Evolutionary conservation across 2,329 filamentous ascomycete species (phyloP).

Genomic region (Aspergillus sp.): DNA sequence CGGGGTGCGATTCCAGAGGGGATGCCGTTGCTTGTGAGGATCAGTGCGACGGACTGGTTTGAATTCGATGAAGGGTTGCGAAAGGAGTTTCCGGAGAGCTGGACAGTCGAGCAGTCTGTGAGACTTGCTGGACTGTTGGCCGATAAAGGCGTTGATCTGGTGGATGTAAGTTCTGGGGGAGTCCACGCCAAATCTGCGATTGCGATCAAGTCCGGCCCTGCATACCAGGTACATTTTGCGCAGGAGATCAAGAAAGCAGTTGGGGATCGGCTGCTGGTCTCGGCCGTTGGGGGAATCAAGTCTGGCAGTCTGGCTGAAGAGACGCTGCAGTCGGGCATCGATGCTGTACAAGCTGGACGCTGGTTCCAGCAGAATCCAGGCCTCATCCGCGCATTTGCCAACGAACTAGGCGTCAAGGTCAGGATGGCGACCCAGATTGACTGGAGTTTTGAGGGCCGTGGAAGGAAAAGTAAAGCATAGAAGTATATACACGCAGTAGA

Average conservation of each 20-base stretch:
- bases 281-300: constrained; percentile 23
- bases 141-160: constrained; percentile 10
- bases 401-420: constrained; percentile 52
- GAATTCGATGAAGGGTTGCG: constrained; percentile 18
- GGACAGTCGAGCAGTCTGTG: background rate
- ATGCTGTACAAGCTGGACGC: constrained; percentile 53
- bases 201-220: constrained; percentile 19
- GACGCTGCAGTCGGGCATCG: constrained; percentile 49
- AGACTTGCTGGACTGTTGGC: constrained; percentile 7
- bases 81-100: background rate
- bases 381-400: constrained; percentile 56
- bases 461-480: background rate
- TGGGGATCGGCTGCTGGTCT: constrained; percentile 18
- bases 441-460: constrained; percentile 14
- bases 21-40: constrained; percentile 59
- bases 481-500: no score
- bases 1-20: constrained; percentile 48
- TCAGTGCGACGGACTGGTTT: constrained; percentile 66
- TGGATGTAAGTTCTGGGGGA: constrained; percentile 3
- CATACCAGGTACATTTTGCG: constrained; percentile 27
- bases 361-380: constrained; percentile 61
- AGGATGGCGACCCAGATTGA: constrained; percentile 40
- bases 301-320: constrained; percentile 24
- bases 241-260: constrained; percentile 24
- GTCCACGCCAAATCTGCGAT: constrained; percentile 10